A percentile compares a stretch with the other conserved stretches of the same genome.
phyloP scores from a whole-genome alignment of 441 rosid genomes.

The Gossypium aridum region DNA sequence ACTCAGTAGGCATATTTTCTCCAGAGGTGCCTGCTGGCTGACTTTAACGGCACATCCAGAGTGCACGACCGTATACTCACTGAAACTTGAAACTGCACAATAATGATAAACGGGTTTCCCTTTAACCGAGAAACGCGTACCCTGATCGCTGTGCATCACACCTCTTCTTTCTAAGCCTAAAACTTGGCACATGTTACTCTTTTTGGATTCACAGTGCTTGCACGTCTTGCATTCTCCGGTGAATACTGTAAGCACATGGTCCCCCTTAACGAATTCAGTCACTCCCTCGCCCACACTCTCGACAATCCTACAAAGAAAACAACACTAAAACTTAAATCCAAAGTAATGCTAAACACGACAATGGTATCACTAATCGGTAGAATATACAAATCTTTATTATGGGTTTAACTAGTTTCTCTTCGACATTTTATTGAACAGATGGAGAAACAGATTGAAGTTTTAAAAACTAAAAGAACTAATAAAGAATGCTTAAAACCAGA shows the following conservation, averaged over 20 bases:
- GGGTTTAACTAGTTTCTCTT: not conserved
- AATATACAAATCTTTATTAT: not conserved
- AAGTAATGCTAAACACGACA: not conserved
- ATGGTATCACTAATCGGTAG: not conserved
- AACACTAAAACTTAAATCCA: not conserved
- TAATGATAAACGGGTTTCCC: constrained; percentile 82
- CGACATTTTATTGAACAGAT: not conserved
- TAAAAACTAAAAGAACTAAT: not conserved
- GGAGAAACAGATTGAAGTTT: not conserved
- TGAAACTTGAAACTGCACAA: constrained; percentile 93
- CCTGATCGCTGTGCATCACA: constrained; percentile 77
- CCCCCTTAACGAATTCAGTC: constrained; percentile 72
- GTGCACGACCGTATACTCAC: constrained; percentile 85
- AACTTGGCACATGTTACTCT: constrained; percentile 78
- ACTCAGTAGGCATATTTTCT: constrained; percentile 82
- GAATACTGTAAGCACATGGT: constrained; percentile 77
- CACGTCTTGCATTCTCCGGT: constrained; percentile 78
- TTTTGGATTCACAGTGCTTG: constrained; percentile 61
- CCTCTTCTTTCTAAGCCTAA: constrained; percentile 88
- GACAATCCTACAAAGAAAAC: constrained; percentile 56
- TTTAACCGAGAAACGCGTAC: constrained; percentile 62
- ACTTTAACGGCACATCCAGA: constrained; percentile 94
- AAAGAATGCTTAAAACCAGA: constrained; percentile 8
- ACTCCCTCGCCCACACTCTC: constrained; percentile 81
- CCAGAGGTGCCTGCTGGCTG: constrained; percentile 53